phyloP scores from a whole-genome alignment of 495 filamentous ascomycete genomes.

The Penicillium subrubescens region DNA sequence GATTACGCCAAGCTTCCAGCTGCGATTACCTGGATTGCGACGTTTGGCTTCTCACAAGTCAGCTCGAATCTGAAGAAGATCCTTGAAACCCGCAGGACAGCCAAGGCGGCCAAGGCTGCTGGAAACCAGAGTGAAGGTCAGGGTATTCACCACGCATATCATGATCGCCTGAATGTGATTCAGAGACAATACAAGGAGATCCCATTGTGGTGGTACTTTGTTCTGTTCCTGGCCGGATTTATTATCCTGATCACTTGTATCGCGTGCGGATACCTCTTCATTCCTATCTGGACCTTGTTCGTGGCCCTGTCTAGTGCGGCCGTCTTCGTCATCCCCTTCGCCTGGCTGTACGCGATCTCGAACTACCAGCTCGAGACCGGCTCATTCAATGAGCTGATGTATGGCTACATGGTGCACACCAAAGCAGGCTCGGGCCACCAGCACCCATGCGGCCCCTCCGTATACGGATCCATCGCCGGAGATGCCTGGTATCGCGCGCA shows the following conservation, averaged over 20 bases:
- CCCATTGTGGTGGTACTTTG: constrained; percentile 56
- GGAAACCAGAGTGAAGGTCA: constrained; percentile 29
- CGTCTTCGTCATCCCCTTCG: constrained; percentile 53
- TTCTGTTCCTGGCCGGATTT: constrained; percentile 49
- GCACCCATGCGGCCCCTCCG: constrained; percentile 54
- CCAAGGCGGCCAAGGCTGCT: constrained; percentile 10
- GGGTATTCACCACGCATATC: constrained; percentile 54
- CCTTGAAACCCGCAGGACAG: constrained; percentile 28
- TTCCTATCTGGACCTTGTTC: constrained; percentile 59
- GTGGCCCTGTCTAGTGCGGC: constrained; percentile 53
- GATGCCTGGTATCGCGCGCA: constrained; percentile 57
- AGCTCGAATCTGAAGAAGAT: constrained; percentile 44
- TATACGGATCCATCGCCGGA: constrained; percentile 54
- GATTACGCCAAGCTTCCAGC: constrained; percentile 59
- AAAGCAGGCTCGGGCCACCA: constrained; percentile 41
- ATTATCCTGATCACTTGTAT: constrained; percentile 49
- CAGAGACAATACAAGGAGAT: constrained; percentile 57
- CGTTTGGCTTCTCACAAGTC: constrained; percentile 54
- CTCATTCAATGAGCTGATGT: constrained; percentile 58
- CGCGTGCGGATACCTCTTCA: constrained; percentile 51
- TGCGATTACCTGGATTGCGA: constrained; percentile 56
- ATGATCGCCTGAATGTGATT: constrained; percentile 57
- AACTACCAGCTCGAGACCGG: constrained; percentile 57
- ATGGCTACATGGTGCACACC: constrained; percentile 58
- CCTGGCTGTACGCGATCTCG: constrained; percentile 58